These are phyloP conservation scores for Ramaria sp. DNA, from an alignment of 768 basidiomycete species.

Conservation along the genomic window DNA sequence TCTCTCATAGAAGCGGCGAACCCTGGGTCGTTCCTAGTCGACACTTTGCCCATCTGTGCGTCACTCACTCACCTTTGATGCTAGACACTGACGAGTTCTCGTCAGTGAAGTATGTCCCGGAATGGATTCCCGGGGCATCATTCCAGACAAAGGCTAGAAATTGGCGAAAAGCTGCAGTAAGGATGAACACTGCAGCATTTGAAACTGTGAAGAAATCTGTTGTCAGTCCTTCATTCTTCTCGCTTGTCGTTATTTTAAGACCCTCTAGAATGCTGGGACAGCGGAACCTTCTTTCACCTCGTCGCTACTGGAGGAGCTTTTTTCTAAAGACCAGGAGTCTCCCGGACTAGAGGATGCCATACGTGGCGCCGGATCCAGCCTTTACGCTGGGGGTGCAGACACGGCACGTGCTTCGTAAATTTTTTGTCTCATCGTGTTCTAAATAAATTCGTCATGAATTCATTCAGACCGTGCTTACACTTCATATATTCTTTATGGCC, in stretches of 20 bases:
- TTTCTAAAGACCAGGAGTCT: no score
- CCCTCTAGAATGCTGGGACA: neutral
- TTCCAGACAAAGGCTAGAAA: neutral
- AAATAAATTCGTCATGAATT: no score
- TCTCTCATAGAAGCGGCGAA: slow-evolving; percentile 39
- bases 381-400: slow-evolving; percentile 27
- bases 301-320: no score
- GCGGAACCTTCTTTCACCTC: slow-evolving; percentile 19
- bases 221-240: neutral
- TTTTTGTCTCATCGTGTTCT: no score
- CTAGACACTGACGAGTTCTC: neutral
- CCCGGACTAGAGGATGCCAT: no score
- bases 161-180: slow-evolving; percentile 1
- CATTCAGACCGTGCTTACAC: neutral
- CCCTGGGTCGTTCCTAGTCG: slow-evolving; percentile 44
- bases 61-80: slow-evolving; percentile 5
- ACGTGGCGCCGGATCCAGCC: no score
- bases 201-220: neutral
- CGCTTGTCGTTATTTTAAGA: neutral
- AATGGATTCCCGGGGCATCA: slow-evolving; percentile 9
- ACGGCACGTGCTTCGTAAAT: slow-evolving; percentile 20
- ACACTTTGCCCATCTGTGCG: slow-evolving; percentile 32
- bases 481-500: slow-evolving; percentile 11
- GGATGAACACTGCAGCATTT: slow-evolving; percentile 3
- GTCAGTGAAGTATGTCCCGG: slow-evolving; percentile 7